These are phyloP conservation scores for Cyberlindnera japonica DNA, from an alignment of 805 yeast species.

Conservation along the genomic window DNA sequence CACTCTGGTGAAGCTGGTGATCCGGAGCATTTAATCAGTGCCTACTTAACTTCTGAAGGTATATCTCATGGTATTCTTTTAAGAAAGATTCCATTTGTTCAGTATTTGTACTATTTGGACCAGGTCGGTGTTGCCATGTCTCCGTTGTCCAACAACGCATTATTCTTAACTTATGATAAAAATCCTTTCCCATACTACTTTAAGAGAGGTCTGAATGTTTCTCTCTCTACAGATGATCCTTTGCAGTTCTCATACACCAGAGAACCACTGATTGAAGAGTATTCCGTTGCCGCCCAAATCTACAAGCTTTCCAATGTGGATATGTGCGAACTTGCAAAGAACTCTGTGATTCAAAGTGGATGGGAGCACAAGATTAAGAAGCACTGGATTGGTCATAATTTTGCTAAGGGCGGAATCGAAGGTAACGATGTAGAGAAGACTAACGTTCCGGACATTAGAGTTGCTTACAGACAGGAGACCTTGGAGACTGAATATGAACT, in stretches of 20 bases:
- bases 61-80: slow-evolving; percentile 93
- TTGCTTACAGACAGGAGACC: slow-evolving; percentile 81
- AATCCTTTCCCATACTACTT: slow-evolving; percentile 92
- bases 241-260: slow-evolving; percentile 94
- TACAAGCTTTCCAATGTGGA: slow-evolving; percentile 92
- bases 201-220: slow-evolving; percentile 90
- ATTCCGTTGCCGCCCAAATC: slow-evolving; percentile 97
- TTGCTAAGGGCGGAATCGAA: slow-evolving; percentile 53
- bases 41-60: slow-evolving; percentile 85
- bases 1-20: slow-evolving; percentile 99
- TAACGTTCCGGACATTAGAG: slow-evolving; percentile 88
- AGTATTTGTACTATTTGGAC: slow-evolving; percentile 86
- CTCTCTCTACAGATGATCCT: slow-evolving; percentile 96
- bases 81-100: slow-evolving; percentile 92
- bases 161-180: slow-evolving; percentile 92
- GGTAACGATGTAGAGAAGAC: slow-evolving; percentile 92
- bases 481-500: slow-evolving; percentile 66
- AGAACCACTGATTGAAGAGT: slow-evolving; percentile 96
- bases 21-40: slow-evolving; percentile 91
- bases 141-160: slow-evolving; percentile 93
- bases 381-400: slow-evolving; percentile 87
- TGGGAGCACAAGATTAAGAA: slow-evolving; percentile 82
- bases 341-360: slow-evolving; percentile 91
- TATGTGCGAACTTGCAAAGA: slow-evolving; percentile 94
- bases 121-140: slow-evolving; percentile 99